Evolutionary conservation across 2,329 filamentous ascomycete species (phyloP).

Genomic region (Fusarium sp.): DNA sequence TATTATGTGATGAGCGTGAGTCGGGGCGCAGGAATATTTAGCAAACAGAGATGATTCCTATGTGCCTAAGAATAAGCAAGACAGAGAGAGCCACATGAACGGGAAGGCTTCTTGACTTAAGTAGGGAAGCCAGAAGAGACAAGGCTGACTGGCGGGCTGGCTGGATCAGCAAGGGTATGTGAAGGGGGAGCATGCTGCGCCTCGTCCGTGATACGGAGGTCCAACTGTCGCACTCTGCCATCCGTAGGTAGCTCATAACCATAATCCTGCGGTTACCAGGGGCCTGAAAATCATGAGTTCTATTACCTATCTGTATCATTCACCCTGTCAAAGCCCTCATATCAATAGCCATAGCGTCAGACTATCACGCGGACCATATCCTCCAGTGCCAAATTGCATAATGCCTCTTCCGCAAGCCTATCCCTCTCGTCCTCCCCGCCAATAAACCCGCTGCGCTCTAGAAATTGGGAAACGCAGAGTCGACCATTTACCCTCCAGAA

Average conservation of each 20-base stretch:
- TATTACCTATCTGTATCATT: not conserved
- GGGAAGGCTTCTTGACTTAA: conserved; percentile 1
- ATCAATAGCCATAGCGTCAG: not conserved
- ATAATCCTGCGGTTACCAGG: not conserved
- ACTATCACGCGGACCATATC: too few relatives aligned
- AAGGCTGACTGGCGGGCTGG: conserved; percentile 30
- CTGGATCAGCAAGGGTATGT: conserved; percentile 15
- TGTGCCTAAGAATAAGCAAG: not conserved
- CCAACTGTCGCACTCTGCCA: not conserved
- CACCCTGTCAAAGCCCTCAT: not conserved
- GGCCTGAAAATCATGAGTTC: not conserved
- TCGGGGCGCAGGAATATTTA: conserved; percentile 46
- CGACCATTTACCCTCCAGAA: not conserved
- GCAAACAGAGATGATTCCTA: conserved; percentile 15
- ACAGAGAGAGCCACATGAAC: not conserved
- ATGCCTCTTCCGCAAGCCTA: not conserved
- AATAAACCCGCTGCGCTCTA: not conserved
- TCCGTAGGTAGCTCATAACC: not conserved
- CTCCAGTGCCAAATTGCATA: too few relatives aligned
- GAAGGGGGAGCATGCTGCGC: conserved; percentile 21
- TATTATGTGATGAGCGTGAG: conserved; percentile 38
- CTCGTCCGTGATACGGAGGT: not conserved
- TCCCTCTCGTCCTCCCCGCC: not conserved
- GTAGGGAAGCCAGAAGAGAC: conserved; percentile 15
- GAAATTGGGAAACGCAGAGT: not conserved